Evolutionary conservation across 1,284 basidiomycete species (phyloP).

Genomic region (Austroboletus rostrupii): DNA sequence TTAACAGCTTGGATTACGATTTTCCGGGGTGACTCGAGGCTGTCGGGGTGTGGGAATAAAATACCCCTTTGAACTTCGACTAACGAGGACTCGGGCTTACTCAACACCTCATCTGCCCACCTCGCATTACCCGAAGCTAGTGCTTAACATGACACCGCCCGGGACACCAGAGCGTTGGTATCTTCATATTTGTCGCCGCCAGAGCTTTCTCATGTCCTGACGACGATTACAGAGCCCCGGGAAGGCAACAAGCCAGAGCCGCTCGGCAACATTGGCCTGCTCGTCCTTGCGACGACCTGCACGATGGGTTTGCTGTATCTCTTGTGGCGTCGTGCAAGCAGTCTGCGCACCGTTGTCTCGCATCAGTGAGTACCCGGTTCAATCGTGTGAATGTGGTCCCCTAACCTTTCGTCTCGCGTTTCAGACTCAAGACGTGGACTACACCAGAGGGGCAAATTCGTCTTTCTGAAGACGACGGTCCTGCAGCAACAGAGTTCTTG

Average conservation of each 20-base stretch:
- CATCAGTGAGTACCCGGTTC: conserved; percentile 48
- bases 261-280: conserved; percentile 49
- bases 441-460: conserved; percentile 57
- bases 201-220: conserved; percentile 1
- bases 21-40: no score
- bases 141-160: conserved; percentile 19
- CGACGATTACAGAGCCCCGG: conserved; percentile 47
- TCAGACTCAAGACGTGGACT: conserved; percentile 58
- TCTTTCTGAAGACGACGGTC: conserved; percentile 69
- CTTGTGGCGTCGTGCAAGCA: conserved; percentile 60
- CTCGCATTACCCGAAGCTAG: background rate
- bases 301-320: conserved; percentile 58
- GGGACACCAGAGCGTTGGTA: conserved; percentile 25
- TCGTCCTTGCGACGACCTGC: conserved; percentile 59
- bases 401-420: background rate
- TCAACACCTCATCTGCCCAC: background rate
- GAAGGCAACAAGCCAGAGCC: conserved; percentile 63
- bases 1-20: no score
- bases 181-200: background rate
- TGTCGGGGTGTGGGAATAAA: background rate
- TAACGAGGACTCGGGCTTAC: no score
- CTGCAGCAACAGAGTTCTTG: conserved; percentile 61
- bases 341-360: conserved; percentile 56
- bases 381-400: background rate
- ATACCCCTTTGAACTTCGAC: background rate